phyloP scores from a whole-genome alignment of 495 filamentous ascomycete species.

The Lophiostoma macrostomum region DNA sequence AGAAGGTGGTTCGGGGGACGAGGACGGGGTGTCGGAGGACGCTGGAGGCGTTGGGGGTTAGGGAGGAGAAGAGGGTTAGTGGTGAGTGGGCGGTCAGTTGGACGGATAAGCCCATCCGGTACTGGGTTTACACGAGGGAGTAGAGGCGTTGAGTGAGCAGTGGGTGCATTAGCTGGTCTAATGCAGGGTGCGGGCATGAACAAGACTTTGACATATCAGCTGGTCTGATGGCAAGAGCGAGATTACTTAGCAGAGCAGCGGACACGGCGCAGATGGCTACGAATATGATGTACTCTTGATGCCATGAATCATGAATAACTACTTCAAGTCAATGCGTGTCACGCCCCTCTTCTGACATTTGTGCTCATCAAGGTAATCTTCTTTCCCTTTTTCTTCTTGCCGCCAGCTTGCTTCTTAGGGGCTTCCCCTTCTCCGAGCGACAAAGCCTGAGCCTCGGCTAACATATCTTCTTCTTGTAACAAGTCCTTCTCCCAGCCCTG shows the following conservation, averaged over 20 bases:
- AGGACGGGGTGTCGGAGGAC: neutral
- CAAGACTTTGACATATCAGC: too few relatives aligned
- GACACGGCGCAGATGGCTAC: too few relatives aligned
- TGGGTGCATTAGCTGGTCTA: too few relatives aligned
- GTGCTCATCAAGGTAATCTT: slow-evolving; percentile 96
- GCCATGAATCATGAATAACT: slow-evolving; percentile 2
- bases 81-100: neutral
- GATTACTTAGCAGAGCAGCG: too few relatives aligned
- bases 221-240: too few relatives aligned
- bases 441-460: slow-evolving; percentile 43
- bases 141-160: too few relatives aligned
- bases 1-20: neutral
- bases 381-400: slow-evolving; percentile 85
- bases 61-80: neutral
- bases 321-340: slow-evolving; percentile 19
- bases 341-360: slow-evolving; percentile 66
- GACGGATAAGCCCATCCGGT: neutral
- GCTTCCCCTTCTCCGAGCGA: slow-evolving; percentile 35
- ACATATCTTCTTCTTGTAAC: slow-evolving; percentile 50
- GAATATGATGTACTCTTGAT: neutral
- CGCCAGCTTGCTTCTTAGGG: slow-evolving; percentile 27
- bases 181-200: too few relatives aligned
- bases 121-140: neutral
- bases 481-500: slow-evolving; percentile 72
- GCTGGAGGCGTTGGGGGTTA: neutral